These are phyloP conservation scores for Pinus albicaulis DNA, from an alignment of 75 land plant species.

Conservation along the genomic window DNA sequence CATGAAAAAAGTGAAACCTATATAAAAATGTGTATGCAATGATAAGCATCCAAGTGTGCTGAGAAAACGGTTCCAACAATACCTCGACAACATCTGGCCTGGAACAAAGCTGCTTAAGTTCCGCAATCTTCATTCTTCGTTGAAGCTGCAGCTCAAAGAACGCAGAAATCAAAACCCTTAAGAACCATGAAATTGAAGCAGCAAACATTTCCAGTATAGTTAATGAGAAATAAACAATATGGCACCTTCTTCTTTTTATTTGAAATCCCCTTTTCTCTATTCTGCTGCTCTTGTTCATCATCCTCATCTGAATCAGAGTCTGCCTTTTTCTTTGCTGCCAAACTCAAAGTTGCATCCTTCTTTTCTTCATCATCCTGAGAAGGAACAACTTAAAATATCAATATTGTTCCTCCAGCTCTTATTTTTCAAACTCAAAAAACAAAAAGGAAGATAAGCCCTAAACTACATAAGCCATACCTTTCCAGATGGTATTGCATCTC, in stretches of 20 bases:
- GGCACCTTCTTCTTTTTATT: slow-evolving; percentile 98
- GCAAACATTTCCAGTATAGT: no score
- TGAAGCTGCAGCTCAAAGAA: slow-evolving; percentile 52
- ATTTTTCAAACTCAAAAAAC: background rate
- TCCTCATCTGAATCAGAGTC: slow-evolving; percentile 80
- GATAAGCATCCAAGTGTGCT: no score
- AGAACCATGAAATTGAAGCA: no score
- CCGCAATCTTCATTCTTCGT: slow-evolving; percentile 97
- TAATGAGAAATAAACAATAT: background rate
- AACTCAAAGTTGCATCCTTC: slow-evolving; percentile 43
- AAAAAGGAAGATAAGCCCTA: background rate
- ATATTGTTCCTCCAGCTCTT: background rate
- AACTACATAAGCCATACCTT: slow-evolving; percentile 28
- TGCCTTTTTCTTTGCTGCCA: slow-evolving; percentile 43
- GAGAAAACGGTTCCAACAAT: background rate
- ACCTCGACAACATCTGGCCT: slow-evolving; percentile 99
- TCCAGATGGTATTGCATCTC: slow-evolving; percentile 23
- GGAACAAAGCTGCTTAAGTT: slow-evolving; percentile 85
- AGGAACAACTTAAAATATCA: background rate
- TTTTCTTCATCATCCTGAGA: slow-evolving; percentile 59
- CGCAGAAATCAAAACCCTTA: background rate
- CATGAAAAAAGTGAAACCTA: no score
- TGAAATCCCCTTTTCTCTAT: slow-evolving; percentile 82
- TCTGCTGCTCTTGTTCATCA: slow-evolving; percentile 70
- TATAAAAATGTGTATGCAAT: no score